Base-by-base conservation (phyloP, 768 basidiomycete species). In the Collybiopsis luxurians region DNA sequence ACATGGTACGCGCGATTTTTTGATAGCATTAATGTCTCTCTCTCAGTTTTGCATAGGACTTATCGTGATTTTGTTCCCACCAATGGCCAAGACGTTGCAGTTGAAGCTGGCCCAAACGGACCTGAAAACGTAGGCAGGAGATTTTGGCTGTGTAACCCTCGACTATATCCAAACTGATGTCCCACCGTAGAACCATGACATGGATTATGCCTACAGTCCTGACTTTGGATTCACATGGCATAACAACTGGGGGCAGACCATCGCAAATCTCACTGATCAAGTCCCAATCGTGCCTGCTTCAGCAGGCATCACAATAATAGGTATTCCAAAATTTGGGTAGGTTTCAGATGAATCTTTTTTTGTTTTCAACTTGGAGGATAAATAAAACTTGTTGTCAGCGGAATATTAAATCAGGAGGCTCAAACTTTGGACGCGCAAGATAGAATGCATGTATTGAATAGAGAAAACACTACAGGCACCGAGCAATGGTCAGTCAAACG, bases 11-110 rank as follows among this genome's bases (percentile, higher is more conserved):
- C 12, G 15, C 17, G n/a, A 15, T 6, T 12, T 28, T 9, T 12
- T 9, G 15, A 15, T 3, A 45, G 40, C 11, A 10, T 19, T 17
- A 34, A 10, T 12, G 28, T 26, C 23, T 13, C 34, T 2, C n/a
- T 7, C n/a, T 46, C 17, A 48, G 23, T 15, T 10, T 24, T 50
- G 12, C n/a, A 15, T 38, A 74, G 72, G 73, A 73, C 72, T 10
- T 74, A 74, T 39, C 70, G 70, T 1, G 72, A 74, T 63, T 74
- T 66, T 52, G 70, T 73, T n/a, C 71, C 73, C 38, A 72, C 74
- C 55, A 72, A 65, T 3, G 73, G 72, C 12, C 66, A 71, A 51
- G 62, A 73, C 31, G 71, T 73, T 31, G 73, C 73, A 7, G 73
- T 74, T 15, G 59, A 74, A 61, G 72, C 73, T 7, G 73, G 73